Conservation (phyloP, 2,329 filamentous ascomycete genomes). For the Chaetoscypha palmicola region DNA sequence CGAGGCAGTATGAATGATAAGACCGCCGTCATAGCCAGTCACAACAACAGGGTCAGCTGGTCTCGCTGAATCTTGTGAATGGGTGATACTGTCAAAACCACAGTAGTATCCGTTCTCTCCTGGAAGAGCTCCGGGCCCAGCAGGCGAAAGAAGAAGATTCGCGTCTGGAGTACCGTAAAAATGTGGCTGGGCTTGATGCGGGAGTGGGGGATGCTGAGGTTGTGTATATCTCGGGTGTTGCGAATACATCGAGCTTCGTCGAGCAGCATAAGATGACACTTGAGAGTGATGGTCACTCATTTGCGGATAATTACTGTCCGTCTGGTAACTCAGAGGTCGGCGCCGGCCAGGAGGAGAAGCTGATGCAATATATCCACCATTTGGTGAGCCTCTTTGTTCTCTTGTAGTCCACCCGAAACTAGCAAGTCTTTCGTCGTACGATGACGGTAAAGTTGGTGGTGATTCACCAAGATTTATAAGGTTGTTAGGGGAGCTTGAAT, state of each 20-base stretch:
- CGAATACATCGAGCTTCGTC: conserved; percentile 47
- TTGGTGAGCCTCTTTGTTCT: conserved; percentile 25
- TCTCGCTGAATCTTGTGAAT: conserved; percentile 27
- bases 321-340: conserved; percentile 48
- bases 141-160: conserved; percentile 48
- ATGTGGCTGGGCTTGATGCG: conserved; percentile 69
- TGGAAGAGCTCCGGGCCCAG: conserved; percentile 49
- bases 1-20: conserved; percentile 69
- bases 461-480: conserved; percentile 39
- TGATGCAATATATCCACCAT: conserved; percentile 22
- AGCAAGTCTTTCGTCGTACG: conserved; percentile 28
- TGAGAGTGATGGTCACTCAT: conserved; percentile 44
- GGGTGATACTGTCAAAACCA: conserved; percentile 66
- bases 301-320: conserved; percentile 23
- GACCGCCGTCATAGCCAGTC: conserved; percentile 70
- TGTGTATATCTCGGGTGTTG: conserved; percentile 40
- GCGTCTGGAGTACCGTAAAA: conserved; percentile 71
- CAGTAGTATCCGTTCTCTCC: conserved; percentile 71
- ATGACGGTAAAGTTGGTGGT: conserved; percentile 33
- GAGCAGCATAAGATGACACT: conserved; percentile 35
- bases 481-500: conserved; percentile 36
- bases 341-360: conserved; percentile 32
- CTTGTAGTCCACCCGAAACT: conserved; percentile 26
- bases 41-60: conserved; percentile 58
- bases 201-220: conserved; percentile 51